Evolutionary conservation across 768 basidiomycete species (phyloP), one percentile per base, ranked within the genome.

Genomic region (Termitomyces sp.): DNA sequence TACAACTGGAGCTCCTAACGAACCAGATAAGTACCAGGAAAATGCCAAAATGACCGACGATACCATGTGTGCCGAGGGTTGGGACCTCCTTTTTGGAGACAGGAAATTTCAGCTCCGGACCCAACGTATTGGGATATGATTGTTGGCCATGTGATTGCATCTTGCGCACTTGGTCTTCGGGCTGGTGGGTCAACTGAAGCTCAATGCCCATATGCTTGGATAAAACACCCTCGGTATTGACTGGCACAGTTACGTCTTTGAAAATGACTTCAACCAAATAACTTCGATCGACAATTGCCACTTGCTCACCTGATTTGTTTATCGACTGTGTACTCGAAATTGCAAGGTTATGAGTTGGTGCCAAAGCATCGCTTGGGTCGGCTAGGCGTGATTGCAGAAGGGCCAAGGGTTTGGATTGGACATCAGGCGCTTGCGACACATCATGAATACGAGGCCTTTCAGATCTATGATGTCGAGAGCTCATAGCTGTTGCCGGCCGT

Each of bases 401-500:
- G 9, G 18, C 40, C 9, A 44, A 46, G 13, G 49, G 55, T 24
- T 38, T 54, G 12, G n/a, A 4, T 35, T 44, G 57, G 16, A 48
- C 18, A 22, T 11, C 5, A 13, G 53, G 33, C 33, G 22, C 50
- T 20, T 57, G 46, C n/a, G 16, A 46, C 32, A 52, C 32, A 9
- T 53, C 55, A 28, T 56, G 50, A 20, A 48, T 44, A 46, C 24
- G 51, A 53, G 48, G 35, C 44, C 53, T 57, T 35, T 65, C 44
- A 40, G 32, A 20, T 28, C 36, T 58, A 48, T 58, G 42, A 50
- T 62, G 46, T 42, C 59, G 59, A 35, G 62, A 60, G 24, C 59
- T 45, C 65, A 67, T 52, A 16, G 57, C 52, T 39, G 65, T 63
- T 45, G 65, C 55, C 16, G 65, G 63, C 32, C 65, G 60, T 49